A percentile compares a stretch with the other conserved stretches of the same genome.
These are phyloP conservation scores for Neckera pumila DNA, from an alignment of 225 moss, liverwort and hornwort species.

Conservation along the genomic window DNA sequence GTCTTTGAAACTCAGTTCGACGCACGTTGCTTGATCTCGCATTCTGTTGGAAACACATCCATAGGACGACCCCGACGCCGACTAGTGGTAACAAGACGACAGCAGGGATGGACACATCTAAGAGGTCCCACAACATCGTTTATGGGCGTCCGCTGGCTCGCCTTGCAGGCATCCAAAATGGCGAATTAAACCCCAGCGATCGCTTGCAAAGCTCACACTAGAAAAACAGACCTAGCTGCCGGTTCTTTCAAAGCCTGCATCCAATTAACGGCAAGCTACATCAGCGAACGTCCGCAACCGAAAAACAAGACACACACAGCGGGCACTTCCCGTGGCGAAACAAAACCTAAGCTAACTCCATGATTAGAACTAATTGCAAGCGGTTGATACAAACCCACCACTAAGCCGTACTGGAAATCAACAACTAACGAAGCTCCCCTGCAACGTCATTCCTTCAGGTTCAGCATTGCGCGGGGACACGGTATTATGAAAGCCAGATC, in stretches of 20 bases:
- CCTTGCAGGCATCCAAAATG: constrained; percentile 11
- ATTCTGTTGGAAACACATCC: constrained; percentile 24
- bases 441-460: not conserved
- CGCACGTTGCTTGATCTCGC: constrained; percentile 24
- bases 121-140: constrained; percentile 28
- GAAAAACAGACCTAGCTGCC: not conserved
- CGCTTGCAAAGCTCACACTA: not conserved
- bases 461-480: constrained; percentile 15
- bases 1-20: constrained; percentile 50
- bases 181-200: not conserved
- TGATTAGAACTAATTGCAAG: not conserved
- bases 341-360: not conserved
- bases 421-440: not conserved
- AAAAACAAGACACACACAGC: not conserved
- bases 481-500: not conserved
- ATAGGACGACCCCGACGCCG: constrained; percentile 1
- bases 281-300: not conserved
- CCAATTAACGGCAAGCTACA: not conserved
- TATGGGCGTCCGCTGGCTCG: not conserved
- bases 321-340: not conserved
- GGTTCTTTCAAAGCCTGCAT: constrained; percentile 13
- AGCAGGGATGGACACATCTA: constrained; percentile 36
- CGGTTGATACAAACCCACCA: not conserved
- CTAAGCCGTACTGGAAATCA: not conserved
- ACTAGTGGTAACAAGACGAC: constrained; percentile 30